A percentile compares a stretch with the other conserved stretches of the same genome.
Conservation (phyloP, 129 eudicot species). For the Deinandra increscens region DNA sequence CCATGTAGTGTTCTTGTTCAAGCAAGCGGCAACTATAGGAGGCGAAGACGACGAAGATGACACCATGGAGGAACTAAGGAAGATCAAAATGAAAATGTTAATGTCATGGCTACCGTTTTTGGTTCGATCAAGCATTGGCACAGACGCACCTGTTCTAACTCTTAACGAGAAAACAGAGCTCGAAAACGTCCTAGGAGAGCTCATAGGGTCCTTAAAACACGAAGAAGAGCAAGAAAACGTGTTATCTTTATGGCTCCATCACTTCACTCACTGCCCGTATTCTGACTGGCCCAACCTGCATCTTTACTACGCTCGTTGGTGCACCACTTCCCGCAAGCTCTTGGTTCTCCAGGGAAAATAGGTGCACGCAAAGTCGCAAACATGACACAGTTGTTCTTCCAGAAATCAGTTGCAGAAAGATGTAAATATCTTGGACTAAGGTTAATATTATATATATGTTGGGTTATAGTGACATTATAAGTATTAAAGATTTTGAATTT, state of each 20-base stretch:
- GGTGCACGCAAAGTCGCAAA: constrained; percentile 1
- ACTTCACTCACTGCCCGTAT: constrained; percentile 61
- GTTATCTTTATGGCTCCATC: constrained; percentile 80
- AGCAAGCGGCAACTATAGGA: constrained; percentile 55
- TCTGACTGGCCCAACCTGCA: constrained; percentile 93
- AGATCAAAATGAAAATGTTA: constrained; percentile 50
- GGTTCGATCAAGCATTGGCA: constrained; percentile 68
- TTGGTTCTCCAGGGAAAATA: constrained; percentile 29
- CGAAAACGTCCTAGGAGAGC: constrained; percentile 59
- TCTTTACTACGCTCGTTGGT: constrained; percentile 63
- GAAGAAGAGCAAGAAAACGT: constrained; percentile 71
- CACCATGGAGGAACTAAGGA: constrained; percentile 32
- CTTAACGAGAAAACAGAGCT: constrained; percentile 52
- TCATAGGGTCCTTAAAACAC: constrained; percentile 44
- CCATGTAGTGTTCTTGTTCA: constrained; percentile 61
- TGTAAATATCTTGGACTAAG: not conserved
- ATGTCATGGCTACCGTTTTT: constrained; percentile 77
- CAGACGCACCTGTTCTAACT: constrained; percentile 63
- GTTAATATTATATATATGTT: too few relatives aligned
- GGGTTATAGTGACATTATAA: not conserved
- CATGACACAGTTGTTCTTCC: not conserved
- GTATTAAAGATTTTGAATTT: constrained; percentile 9
- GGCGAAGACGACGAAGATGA: constrained; percentile 31
- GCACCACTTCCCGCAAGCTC: constrained; percentile 50
- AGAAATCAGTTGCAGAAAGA: not conserved